Evolutionary conservation across 2,329 filamentous ascomycete species (phyloP).

Genomic region (Neurospora sp.): DNA sequence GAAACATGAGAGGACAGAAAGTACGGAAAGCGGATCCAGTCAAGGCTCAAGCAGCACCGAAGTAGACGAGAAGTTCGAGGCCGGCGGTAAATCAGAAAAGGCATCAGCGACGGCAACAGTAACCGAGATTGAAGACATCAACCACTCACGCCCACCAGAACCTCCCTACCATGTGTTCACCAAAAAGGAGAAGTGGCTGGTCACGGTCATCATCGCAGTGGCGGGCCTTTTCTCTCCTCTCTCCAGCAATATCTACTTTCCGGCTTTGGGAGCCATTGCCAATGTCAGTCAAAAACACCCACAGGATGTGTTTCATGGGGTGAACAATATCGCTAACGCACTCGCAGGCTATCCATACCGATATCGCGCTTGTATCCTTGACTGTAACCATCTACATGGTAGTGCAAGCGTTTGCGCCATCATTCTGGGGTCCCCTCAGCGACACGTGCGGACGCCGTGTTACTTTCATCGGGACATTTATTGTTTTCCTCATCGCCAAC

Average conservation of each 20-base stretch:
- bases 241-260: conserved; percentile 16
- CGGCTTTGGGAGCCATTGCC: conserved; percentile 10
- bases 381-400: conserved; percentile 14
- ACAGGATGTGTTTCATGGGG: background rate
- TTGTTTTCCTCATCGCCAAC: conserved; percentile 12
- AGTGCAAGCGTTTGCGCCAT: conserved; percentile 13
- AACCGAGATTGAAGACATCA: background rate
- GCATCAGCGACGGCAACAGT: background rate
- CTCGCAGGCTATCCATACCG: conserved; percentile 3
- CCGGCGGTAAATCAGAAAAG: background rate
- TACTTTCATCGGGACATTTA: conserved; percentile 13
- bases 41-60: background rate
- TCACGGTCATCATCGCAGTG: conserved; percentile 12
- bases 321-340: background rate
- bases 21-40: too few relatives aligned
- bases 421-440: conserved; percentile 14
- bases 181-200: conserved; percentile 8
- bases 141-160: background rate
- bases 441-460: conserved; percentile 10
- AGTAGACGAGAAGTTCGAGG: background rate
- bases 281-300: background rate
- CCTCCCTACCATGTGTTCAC: conserved; percentile 11
- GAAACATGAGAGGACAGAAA: too few relatives aligned
- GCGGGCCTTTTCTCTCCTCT: conserved; percentile 13
- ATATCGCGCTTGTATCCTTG: conserved; percentile 9